Base-by-base conservation (phyloP, 768 basidiomycete genomes). In the Suillus subluteus region DNA sequence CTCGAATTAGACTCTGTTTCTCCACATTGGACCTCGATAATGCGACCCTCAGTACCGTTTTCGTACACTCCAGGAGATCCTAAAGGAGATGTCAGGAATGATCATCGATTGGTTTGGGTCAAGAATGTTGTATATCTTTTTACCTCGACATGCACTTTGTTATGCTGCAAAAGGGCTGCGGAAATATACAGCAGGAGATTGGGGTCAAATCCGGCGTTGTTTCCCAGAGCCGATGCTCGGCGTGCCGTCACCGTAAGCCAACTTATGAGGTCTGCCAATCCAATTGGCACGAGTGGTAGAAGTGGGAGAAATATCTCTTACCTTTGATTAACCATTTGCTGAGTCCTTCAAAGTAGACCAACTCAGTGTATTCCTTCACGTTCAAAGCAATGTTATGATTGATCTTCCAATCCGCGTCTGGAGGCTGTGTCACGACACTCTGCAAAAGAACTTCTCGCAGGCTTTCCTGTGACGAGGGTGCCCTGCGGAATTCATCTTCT, bases 31-130 rank as follows among this genome's bases (percentile, higher is more conserved):
- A 82, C 63, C 89, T 83, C 44, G 80, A 80, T 61, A 91, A 71
- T 16, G 82, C 76, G 3, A 83, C 81, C 56, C 90, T 82, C 26
- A 93, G 76, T n/a, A 88, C 79, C 4, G 83, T 86, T 67, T 91
- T 90, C n/a, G 83, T 71, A 69, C 83, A 86, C 3, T 79, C 69
- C 13, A 92, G 72, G 58, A 94, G 73, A 46, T 90, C 89, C 91
- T 68, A n/a, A 23, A 56, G 38, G 13, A n/a, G 37, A 32, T 91
- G 56, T 18, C 23, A 50, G 41, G 58, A 16, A 62, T 37, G 52
- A 62, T 37, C 32, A 41, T 41, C 4, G 32, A 61, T 64, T 16
- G 8, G 52, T 61, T 62, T 21, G 15, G 38, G 35, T 3, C 54
- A 12, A 23, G 9, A 32, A 43, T 7, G 9, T 13, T 62, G 30